Base-by-base conservation (phyloP, 1,139 yeast genomes). In the Diutina ranongensis region DNA sequence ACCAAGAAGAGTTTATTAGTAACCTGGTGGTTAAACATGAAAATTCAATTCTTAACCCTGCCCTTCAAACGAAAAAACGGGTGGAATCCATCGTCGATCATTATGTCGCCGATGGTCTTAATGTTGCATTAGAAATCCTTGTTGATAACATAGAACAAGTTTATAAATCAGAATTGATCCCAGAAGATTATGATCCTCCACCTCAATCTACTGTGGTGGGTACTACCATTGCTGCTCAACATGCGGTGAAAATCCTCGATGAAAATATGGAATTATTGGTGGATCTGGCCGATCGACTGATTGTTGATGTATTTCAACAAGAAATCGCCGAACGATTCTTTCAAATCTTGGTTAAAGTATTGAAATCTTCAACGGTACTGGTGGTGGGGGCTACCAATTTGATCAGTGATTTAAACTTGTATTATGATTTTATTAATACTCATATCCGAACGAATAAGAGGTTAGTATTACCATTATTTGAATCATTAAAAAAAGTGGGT, bases 261-360 rank as follows among this genome's bases (percentile, higher is more conserved):
- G 76, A 80, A n/a, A 95, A 89, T 57, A 79, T 89, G 51, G 77
- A 77, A 49, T 64, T 89, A 45, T 65, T 92, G 45, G 79, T 77
- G 18, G 95, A 89, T 2, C 77, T 94, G 19, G 87, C 97, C 0
- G 97, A 92, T 48, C 85, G 83, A 56, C 76, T 88, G 0, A 82
- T 94, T 8, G 76, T 89, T 25, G 97, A 89, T 55, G 94, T 92
- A 0, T 92, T 88, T 57, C 94, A 89, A 55, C 95, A 88, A 57
- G 98, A 92, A 57, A 80, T 92, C 35, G 96, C 95, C 0, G 87
- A 87, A 57, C 62, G 98, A 45, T 82, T 92, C 52, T 88, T 87
- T 57, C 81, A 77, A 41, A 70, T 81, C 1, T 67, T 92, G 38
- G 86, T 87, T 35, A 87, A 86, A 58, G 76, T 83, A 48, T 68